Conservation (phyloP, 257 asterid genomes). For the Ballota nigra region DNA sequence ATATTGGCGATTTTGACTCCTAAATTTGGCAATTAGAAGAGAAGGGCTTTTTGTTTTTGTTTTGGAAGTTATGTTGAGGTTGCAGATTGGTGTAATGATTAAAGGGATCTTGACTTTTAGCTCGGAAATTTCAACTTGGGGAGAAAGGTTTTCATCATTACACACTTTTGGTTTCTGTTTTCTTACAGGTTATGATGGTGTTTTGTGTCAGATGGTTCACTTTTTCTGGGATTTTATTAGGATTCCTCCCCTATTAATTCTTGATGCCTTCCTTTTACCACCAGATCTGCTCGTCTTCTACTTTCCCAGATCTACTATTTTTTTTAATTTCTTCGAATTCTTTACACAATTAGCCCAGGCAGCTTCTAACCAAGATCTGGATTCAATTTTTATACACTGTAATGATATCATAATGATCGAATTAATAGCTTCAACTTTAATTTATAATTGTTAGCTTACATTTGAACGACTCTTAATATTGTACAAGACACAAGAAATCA, state of each 20-base stretch:
- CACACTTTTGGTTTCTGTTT: constrained; percentile 21
- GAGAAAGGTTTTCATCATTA: constrained; percentile 33
- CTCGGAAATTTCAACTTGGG: neutral
- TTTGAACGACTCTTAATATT: neutral
- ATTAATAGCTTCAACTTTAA: neutral
- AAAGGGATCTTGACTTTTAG: constrained; percentile 42
- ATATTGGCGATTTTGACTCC: neutral
- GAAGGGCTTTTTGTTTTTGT: neutral
- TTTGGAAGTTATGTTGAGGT: neutral
- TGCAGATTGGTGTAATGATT: constrained; percentile 56
- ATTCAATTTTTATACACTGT: neutral
- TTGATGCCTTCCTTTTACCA: constrained; percentile 13
- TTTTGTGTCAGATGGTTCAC: constrained; percentile 31
- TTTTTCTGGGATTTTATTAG: too few species aligned
- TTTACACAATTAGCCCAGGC: neutral
- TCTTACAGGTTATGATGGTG: constrained; percentile 32
- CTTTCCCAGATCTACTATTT: neutral
- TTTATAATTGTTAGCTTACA: neutral
- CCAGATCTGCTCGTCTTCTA: constrained; percentile 23
- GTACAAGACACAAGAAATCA: neutral
- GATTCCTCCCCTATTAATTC: neutral
- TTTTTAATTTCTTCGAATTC: neutral
- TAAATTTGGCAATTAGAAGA: neutral
- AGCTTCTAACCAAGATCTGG: neutral
- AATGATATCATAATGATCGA: neutral